These are phyloP conservation scores for Candolleomyces efflorescens DNA, from an alignment of 768 basidiomycete genomes.

Conservation along the genomic window DNA sequence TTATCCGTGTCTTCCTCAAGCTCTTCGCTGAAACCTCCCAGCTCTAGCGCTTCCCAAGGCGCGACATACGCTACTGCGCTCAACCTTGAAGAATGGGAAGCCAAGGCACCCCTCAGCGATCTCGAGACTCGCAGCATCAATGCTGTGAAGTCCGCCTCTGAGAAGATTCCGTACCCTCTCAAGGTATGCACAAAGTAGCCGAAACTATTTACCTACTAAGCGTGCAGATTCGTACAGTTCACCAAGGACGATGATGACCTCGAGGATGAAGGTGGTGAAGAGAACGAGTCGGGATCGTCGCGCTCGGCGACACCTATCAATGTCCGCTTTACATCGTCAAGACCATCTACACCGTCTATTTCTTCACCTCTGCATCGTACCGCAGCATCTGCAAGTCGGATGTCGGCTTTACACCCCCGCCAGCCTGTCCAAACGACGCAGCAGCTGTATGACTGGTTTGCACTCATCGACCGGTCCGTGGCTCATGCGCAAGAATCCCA, in stretches of 20 bases:
- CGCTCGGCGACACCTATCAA: slow-evolving; percentile 40
- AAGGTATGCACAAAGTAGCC: slow-evolving; percentile 49
- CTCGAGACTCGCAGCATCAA: slow-evolving; percentile 62
- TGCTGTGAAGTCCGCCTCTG: slow-evolving; percentile 56
- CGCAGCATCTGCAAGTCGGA: background rate
- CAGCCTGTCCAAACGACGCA: slow-evolving; percentile 86
- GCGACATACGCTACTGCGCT: background rate
- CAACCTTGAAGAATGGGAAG: slow-evolving; percentile 90
- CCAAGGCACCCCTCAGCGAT: slow-evolving; percentile 72
- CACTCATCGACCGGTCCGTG: slow-evolving; percentile 83
- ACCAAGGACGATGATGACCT: slow-evolving; percentile 19
- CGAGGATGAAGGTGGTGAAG: background rate
- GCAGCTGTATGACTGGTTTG: slow-evolving; percentile 97
- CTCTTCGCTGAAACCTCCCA: background rate
- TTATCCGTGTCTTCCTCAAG: background rate
- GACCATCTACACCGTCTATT: slow-evolving; percentile 43
- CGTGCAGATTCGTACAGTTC: slow-evolving; percentile 21
- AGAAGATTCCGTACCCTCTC: slow-evolving; percentile 58
- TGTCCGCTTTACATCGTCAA: slow-evolving; percentile 13
- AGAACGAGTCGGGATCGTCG: slow-evolving; percentile 12
- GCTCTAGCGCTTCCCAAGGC: background rate
- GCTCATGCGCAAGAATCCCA: slow-evolving; percentile 93
- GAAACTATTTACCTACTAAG: background rate
- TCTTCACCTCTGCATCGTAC: background rate
- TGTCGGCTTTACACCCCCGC: slow-evolving; percentile 58